Percentiles rank a stretch among this genome's conserved stretches.
Evolutionary conservation across 768 basidiomycete genomes (phyloP).

Genomic region (Boletus subcaerulescens): DNA sequence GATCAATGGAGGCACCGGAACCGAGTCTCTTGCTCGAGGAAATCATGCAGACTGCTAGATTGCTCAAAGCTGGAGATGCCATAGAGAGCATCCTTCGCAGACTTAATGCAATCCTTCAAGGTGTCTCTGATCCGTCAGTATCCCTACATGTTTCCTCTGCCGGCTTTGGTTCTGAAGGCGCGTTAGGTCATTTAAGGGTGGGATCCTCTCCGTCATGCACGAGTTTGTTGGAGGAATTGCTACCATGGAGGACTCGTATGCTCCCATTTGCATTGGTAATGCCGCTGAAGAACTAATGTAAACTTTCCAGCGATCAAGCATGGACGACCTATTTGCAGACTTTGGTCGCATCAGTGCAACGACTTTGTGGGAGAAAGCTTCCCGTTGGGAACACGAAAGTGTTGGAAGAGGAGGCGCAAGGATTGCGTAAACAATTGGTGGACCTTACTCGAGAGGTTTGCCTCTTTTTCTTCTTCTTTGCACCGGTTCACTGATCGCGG

Average conservation of each 20-base stretch:
- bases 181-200: conserved; percentile 58
- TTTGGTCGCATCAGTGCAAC: conserved; percentile 59
- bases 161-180: conserved; percentile 1
- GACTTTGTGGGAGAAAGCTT: conserved; percentile 62
- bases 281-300: conserved; percentile 13
- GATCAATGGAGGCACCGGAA: conserved; percentile 38
- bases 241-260: conserved; percentile 63
- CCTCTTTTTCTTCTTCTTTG: neutral
- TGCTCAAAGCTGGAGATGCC: conserved; percentile 26
- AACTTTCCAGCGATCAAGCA: conserved; percentile 51
- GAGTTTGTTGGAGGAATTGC: conserved; percentile 64
- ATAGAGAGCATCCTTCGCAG: conserved; percentile 60
- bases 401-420: conserved; percentile 58
- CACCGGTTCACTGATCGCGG: neutral
- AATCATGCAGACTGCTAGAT: conserved; percentile 55
- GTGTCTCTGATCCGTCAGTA: conserved; percentile 59
- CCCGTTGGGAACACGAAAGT: conserved; percentile 47
- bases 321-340: conserved; percentile 63
- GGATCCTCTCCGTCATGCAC: conserved; percentile 56
- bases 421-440: conserved; percentile 56
- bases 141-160: neutral
- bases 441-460: conserved; percentile 64
- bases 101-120: conserved; percentile 54
- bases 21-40: conserved; percentile 58
- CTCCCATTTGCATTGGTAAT: neutral